Evolutionary conservation across 2,329 filamentous ascomycete genomes (phyloP), one percentile per base, ranked within the genome.

Genomic region (Claviceps fusiformis): DNA sequence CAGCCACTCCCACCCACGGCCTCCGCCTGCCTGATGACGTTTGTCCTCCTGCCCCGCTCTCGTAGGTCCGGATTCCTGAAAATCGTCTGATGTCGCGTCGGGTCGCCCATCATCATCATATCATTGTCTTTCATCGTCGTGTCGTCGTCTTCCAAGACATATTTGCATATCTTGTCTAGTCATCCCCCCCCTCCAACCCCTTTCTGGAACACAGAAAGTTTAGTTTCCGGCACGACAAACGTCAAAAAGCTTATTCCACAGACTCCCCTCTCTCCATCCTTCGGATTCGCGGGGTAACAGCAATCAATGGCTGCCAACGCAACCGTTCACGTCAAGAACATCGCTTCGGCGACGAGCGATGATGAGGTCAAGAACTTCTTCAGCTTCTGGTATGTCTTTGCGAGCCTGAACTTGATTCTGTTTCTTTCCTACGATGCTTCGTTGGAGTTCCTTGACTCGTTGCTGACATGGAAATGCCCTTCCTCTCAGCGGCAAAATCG

Each of bases 321-420:
- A 43, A 59, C 59, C 33, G 89, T 96, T 60, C 76, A 91, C 74
- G 91, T 97, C 65, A 87, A 87, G 74, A 91, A 93, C 75, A 95
- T 98, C 73, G 83, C 87, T 62, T 69, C 77, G 59, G 74, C 85
- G 69, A 96, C 92, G 56, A 83, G 81, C 62, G 90, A 98, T 73
- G 86, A 91, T 74, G 90, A 97, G 73, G 84, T 98, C 64, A 83
- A 83, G 67, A 91, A 95, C 68, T 98, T 98, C 79, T 98, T 98
- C 79, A 93, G 87, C 77, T 97, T 97, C 74, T 86, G 82, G 89
- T 92, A 79, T 69, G 81, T 58, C 31, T 35, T 5, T 10, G 9
- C 10, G 8, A 39, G 35, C 24, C 1, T 24, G 24, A 24, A 24
- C 24, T 24, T 24, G 24, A 24, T 24, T 24, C 24, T 24, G 24